phyloP scores from a whole-genome alignment of 176 grass and related monocot genomes.

The Oryza meridionalis region DNA sequence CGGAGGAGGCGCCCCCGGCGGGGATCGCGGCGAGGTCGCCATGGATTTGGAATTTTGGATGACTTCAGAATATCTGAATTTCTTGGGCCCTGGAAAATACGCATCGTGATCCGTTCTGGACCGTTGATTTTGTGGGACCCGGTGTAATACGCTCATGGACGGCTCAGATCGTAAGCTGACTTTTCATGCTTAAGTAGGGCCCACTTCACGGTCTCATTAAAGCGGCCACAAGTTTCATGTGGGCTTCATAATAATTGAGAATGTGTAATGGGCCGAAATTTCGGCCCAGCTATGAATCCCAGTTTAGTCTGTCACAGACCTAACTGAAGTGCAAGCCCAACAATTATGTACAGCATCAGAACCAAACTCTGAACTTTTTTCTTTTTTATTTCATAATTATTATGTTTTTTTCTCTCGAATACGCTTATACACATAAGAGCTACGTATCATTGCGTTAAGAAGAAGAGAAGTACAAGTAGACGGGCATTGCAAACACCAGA shows the following conservation, averaged over 20 bases:
- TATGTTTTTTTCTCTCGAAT: not conserved
- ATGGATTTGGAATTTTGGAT: slow-evolving; percentile 34
- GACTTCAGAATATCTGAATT: not conserved
- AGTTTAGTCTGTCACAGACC: not conserved
- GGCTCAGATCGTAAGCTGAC: not conserved
- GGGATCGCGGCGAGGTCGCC: slow-evolving; percentile 52
- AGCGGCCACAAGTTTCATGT: not conserved
- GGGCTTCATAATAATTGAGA: not conserved
- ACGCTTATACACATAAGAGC: not conserved
- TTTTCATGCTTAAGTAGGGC: not conserved
- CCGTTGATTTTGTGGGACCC: slow-evolving; percentile 15
- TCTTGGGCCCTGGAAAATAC: not conserved
- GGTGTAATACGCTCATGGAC: not conserved
- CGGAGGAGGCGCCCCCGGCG: slow-evolving; percentile 18
- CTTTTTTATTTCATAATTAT: not conserved
- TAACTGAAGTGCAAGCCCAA: not conserved
- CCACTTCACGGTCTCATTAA: not conserved
- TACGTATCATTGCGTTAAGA: not conserved
- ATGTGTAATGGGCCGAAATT: not conserved
- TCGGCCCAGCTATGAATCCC: not conserved
- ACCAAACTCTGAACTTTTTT: no score
- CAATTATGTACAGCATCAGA: not conserved
- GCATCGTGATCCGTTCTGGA: not conserved
- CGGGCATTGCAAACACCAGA: not conserved
- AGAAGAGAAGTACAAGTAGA: not conserved